Conservation (phyloP, 2,329 filamentous ascomycete species). For the Xylariaceae sp. region DNA sequence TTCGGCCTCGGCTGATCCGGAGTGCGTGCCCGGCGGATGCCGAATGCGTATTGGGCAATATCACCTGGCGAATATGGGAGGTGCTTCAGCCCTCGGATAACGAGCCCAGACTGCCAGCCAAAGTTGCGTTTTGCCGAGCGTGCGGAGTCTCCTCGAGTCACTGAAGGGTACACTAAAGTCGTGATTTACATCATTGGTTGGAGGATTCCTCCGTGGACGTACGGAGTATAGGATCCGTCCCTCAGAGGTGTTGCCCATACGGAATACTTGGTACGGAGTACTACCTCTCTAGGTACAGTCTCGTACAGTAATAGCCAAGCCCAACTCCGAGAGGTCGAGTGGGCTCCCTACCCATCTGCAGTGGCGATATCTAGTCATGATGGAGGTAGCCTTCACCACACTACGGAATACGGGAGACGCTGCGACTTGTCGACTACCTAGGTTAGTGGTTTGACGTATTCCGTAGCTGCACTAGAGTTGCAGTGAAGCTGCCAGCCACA, state of each 20-base stretch:
- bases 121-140: too few species aligned
- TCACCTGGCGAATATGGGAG: not conserved
- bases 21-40: conserved; percentile 26
- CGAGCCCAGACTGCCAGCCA: not conserved
- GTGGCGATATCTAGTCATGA: not conserved
- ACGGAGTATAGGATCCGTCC: too few species aligned
- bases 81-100: not conserved
- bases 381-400: not conserved
- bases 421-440: not conserved
- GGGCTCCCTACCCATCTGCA: too few species aligned
- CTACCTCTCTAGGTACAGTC: not conserved
- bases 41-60: conserved; percentile 18
- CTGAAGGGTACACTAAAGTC: too few species aligned
- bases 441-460: conserved; percentile 7
- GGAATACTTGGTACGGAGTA: not conserved
- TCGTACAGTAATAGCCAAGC: not conserved
- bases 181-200: too few species aligned
- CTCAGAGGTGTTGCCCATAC: not conserved
- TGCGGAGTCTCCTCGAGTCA: too few species aligned
- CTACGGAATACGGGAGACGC: too few species aligned
- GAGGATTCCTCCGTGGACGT: too few species aligned
- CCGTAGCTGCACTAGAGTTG: not conserved
- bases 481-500: conserved; percentile 10
- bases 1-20: conserved; percentile 15
- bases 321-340: too few species aligned